Percentiles rank a stretch among this genome's conserved stretches.
phyloP scores from a whole-genome alignment of 2,329 filamentous ascomycete species.

The Clarireedia paspali region DNA sequence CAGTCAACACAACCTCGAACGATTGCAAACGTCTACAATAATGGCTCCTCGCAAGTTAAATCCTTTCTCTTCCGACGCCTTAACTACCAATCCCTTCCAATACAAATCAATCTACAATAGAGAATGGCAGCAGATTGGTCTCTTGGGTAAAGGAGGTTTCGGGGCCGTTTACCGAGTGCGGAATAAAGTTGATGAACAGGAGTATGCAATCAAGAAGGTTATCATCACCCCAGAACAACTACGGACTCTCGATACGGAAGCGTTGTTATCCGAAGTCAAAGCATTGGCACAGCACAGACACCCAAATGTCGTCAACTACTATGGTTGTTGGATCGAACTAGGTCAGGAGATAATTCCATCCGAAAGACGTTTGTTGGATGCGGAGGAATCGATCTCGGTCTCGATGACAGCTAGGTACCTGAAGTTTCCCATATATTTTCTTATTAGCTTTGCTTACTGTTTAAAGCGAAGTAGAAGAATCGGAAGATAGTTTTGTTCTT shows the following conservation, averaged over 20 bases:
- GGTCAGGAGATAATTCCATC: background rate
- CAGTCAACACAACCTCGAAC: constrained; percentile 7
- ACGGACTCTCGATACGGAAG: background rate
- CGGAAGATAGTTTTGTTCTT: background rate
- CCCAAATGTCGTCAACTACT: constrained; percentile 59
- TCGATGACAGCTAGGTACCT: background rate
- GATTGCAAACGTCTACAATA: background rate
- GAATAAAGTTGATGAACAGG: constrained; percentile 52
- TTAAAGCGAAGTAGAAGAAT: background rate
- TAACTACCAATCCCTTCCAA: constrained; percentile 4
- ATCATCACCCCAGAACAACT: constrained; percentile 36
- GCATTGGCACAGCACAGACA: constrained; percentile 56
- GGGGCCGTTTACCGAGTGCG: constrained; percentile 55
- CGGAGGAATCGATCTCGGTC: background rate
- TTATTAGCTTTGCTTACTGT: background rate
- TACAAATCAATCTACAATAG: constrained; percentile 1
- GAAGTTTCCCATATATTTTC: background rate
- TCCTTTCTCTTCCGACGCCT: constrained; percentile 9
- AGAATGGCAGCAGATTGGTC: constrained; percentile 35
- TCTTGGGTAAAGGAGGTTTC: constrained; percentile 58
- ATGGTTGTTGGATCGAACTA: constrained; percentile 54
- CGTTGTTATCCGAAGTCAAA: constrained; percentile 41
- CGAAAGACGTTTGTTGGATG: constrained; percentile 20
- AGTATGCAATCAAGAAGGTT: constrained; percentile 62
- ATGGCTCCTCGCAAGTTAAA: background rate